Percentiles rank a stretch among this genome's conserved stretches.
These are phyloP conservation scores for Solanum appendiculatum DNA, from an alignment of 257 asterid species.

Conservation along the genomic window DNA sequence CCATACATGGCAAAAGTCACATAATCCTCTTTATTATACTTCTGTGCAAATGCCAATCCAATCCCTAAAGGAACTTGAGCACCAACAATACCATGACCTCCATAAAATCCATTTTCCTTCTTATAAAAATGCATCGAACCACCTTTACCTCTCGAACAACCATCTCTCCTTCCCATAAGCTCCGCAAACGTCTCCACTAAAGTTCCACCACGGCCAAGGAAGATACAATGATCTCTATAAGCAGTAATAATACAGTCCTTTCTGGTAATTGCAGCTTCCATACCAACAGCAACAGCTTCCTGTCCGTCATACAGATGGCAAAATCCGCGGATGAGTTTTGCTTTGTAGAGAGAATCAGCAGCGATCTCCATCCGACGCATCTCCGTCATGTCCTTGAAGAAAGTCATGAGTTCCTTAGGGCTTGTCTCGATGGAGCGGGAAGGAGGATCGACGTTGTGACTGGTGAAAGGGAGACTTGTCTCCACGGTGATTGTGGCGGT, in stretches of 20 bases:
- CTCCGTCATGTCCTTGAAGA: constrained; percentile 71
- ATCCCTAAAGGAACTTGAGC: constrained; percentile 89
- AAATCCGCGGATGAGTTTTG: constrained; percentile 87
- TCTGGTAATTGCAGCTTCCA: constrained; percentile 81
- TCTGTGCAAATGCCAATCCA: constrained; percentile 95
- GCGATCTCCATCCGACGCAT: constrained; percentile 99
- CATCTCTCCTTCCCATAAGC: constrained; percentile 85
- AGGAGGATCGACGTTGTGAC: constrained; percentile 84
- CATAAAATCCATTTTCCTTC: constrained; percentile 79
- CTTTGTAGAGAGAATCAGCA: constrained; percentile 91
- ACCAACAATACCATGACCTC: constrained; percentile 97
- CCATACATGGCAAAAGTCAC: constrained; percentile 89
- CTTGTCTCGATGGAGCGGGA: constrained; percentile 68
- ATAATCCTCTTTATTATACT: constrained; percentile 70
- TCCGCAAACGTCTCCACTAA: constrained; percentile 59
- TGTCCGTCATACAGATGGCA: constrained; percentile 97
- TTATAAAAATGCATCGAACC: constrained; percentile 97
- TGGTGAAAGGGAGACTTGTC: constrained; percentile 80
- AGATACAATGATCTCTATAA: constrained; percentile 68
- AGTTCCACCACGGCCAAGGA: constrained; percentile 72
- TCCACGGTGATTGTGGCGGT: constrained; percentile 56
- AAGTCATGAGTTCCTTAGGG: constrained; percentile 55
- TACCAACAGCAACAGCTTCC: constrained; percentile 87
- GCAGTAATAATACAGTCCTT: constrained; percentile 78
- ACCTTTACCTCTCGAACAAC: constrained; percentile 91